Conservation (phyloP, 768 basidiomycete genomes). For the Pleurotus djamor region DNA sequence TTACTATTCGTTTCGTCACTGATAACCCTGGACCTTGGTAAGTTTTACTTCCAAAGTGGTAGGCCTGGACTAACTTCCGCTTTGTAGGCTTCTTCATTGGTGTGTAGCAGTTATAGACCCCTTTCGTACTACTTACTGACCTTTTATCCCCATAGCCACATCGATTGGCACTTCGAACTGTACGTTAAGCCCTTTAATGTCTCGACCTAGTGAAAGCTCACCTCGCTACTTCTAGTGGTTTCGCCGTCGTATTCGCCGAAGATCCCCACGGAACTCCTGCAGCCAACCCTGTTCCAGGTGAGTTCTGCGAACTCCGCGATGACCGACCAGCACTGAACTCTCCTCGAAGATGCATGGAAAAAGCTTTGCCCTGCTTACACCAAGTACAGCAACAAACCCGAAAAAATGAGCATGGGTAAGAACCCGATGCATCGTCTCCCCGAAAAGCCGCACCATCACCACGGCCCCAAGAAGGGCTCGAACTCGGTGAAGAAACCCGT, state of each 20-base stretch:
- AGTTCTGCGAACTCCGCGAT: neutral
- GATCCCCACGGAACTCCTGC: neutral
- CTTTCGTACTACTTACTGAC: neutral
- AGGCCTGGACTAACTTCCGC: neutral
- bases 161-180: slow-evolving; percentile 8
- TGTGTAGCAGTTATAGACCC: neutral
- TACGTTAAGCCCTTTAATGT: neutral
- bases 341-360: neutral
- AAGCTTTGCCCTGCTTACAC: slow-evolving; percentile 5
- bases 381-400: neutral
- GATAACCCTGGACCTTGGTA: slow-evolving; percentile 60
- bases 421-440: slow-evolving; percentile 2
- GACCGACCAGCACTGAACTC: neutral
- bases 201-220: neutral
- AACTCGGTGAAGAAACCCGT: neutral
- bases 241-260: slow-evolving; percentile 6
- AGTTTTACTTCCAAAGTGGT: neutral
- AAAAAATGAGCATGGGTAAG: slow-evolving; percentile 6
- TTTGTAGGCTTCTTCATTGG: slow-evolving; percentile 3
- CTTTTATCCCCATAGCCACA: neutral
- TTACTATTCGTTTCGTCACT: slow-evolving; percentile 52
- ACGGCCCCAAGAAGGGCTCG: neutral
- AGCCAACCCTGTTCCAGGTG: slow-evolving; percentile 1
- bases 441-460: neutral
- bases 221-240: neutral